Base-by-base conservation (phyloP, 495 filamentous ascomycete species). In the Penicillium verhagenii region DNA sequence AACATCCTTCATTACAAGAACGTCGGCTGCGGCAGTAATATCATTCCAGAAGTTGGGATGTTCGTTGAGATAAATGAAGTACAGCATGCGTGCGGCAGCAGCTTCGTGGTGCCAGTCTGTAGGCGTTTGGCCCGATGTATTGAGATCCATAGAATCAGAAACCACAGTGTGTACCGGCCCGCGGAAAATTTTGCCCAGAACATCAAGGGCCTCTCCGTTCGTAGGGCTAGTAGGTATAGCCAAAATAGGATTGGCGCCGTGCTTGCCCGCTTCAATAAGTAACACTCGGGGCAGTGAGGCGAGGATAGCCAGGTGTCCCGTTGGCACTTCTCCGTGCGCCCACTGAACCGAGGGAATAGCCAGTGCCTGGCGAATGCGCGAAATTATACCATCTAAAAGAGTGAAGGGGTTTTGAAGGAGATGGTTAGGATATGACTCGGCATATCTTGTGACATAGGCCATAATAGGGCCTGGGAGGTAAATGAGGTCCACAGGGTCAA, bases 371-470 rank as follows among this genome's bases (percentile, higher is more conserved):
- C 59, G 56, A 23, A 86, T 68, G n/a, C 74, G 76, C 4, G 72
- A 58, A 26, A 80, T 64, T 42, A 85, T 78, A 3, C 63, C 61
- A 20, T 75, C 68, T n/a, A 77, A 56, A 14, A 80, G 58, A 21
- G 61, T 50, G 6, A 46, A 53, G 2, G 74, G 66, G 43, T 70
- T 77, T 18, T 72, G 67, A 21, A 84, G 66, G 50, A 85, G 73
- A 59, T 85, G 78, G 38, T 79, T 75, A 7, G 81, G 78, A 54
- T 82, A 85, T 5, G 62, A 60, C 35, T 78, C 72, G 21, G 78
- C 78, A 59, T 85, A 88, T 47, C 74, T 75, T 14, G 77, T 66
- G 39, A 86, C 69, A 65, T 88, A 88, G 43, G 78, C 71, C 58
- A 81, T 83, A 14, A 83, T 71, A 0, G 76, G 73, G 9, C 78